Evolutionary conservation across 2,329 filamentous ascomycete genomes (phyloP).

Genomic region (Colletotrichum aenigma): DNA sequence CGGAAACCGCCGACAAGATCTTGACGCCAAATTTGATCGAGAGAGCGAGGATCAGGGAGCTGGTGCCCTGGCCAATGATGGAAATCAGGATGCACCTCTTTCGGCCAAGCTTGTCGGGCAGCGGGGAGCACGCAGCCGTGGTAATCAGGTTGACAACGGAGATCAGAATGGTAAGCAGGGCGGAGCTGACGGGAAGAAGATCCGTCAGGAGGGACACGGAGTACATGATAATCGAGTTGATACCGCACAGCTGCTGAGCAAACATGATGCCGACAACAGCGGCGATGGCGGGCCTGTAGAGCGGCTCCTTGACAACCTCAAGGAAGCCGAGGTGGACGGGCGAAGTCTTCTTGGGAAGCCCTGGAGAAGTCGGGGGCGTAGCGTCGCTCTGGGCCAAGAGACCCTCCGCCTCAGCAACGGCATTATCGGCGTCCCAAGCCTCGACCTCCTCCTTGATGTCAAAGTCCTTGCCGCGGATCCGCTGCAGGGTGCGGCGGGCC

Average conservation of each 20-base stretch:
- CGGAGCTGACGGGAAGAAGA: constrained; percentile 81
- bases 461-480: constrained; percentile 71
- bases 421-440: constrained; percentile 54
- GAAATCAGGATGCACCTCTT: constrained; percentile 85
- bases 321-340: constrained; percentile 61
- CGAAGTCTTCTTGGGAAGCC: constrained; percentile 22
- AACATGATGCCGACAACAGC: constrained; percentile 92
- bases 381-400: constrained; percentile 54
- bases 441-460: constrained; percentile 78
- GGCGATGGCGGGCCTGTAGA: constrained; percentile 75
- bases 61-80: constrained; percentile 82
- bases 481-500: constrained; percentile 73
- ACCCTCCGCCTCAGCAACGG: constrained; percentile 69
- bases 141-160: constrained; percentile 86
- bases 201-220: constrained; percentile 86
- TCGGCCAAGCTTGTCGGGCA: constrained; percentile 86
- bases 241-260: constrained; percentile 88
- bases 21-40: constrained; percentile 78
- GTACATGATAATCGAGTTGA: constrained; percentile 99
- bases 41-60: constrained; percentile 77
- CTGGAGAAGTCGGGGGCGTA: constrained; percentile 26
- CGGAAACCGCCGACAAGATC: constrained; percentile 78
- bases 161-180: constrained; percentile 84
- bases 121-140: constrained; percentile 79
- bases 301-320: constrained; percentile 68